Evolutionary conservation across 2,329 filamentous ascomycete species (phyloP), one percentile per base, ranked within the genome.

Genomic region (Colletotrichum kahawae): DNA sequence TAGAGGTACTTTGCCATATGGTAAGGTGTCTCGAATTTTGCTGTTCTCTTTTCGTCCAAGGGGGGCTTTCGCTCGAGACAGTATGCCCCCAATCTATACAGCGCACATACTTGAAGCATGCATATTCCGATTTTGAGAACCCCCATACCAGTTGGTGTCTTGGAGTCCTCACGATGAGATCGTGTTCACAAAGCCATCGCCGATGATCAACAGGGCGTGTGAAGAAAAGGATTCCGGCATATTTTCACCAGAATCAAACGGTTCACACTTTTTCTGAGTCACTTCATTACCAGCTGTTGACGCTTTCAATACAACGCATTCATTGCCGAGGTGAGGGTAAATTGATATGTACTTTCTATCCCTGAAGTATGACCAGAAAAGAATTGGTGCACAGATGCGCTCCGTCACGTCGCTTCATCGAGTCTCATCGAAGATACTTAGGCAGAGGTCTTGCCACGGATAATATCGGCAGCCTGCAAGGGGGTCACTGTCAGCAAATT

Each of bases 401-500:
- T 14, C 5, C 12, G 21, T 43, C 21, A 8, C 34, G 14, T 14
- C 10, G 14, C 8, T 43, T 63, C 33, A 7, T 24, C 14, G n/a
- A 18, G 36, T 13, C 34, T 34, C 33, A 57, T 33, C n/a, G 59
- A 33, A 51, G 2, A 7, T 21, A 24, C 8, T 24, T 16, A 70
- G 14, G 34, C 33, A 24, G 43, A 34, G 2, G 38, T 63, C n/a
- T 48, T 71, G 21, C 62, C 71, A 27, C 62, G 54, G 27, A 75
- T 75, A 24, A 71, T 63, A 34, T 75, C 72, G 7, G 72, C 72
- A 2, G 68, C 68, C 72, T 75, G n/a, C 7, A 21, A 12, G 27
- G 14, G 2, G 5, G n/a, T 21, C 9, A 21, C 2, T 12, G 31
- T 75, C 31, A 71, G 68, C 9, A 12, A 31, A 7, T 8, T 43